Base-by-base conservation (phyloP, 805 yeast genomes). In the Saturnispora sanitii region DNA sequence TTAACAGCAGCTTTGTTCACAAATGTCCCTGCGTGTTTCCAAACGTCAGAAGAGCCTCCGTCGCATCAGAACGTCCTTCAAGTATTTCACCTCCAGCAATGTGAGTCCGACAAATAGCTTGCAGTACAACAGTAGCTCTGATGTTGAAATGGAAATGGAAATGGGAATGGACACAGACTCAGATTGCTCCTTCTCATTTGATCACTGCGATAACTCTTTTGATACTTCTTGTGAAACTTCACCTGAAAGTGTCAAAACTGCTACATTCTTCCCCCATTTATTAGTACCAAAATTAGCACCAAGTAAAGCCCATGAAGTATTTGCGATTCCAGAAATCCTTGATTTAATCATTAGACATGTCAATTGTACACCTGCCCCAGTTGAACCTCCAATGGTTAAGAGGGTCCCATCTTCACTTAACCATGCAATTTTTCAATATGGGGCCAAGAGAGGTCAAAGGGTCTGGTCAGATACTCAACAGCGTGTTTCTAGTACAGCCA, bases 271-370 rank as follows among this genome's bases (percentile, higher is more conserved):
- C 19, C 33, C 16, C 13, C 37, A 39, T 6, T 33, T 39, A n/a
- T 21, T n/a, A 39, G 13, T 9, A 27, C 13, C n/a, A 21, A n/a
- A n/a, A n/a, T n/a, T n/a, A n/a, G n/a, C n/a, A n/a, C 25, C 17
- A 4, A 27, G 12, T 16, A 9, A 21, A 11, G 22, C 34, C 8
- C 44, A 45, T 23, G 13, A 25, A 13, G 79, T 86, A 7, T 81
- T 86, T 52, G 65, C 68, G 38, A 77, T 81, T 27, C 95, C 95
- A 0, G 96, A 86, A 57, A 79, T 86, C 39, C 64, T 86, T 13
- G 58, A 66, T 45, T 66, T 68, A 41, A 82, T 86, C 11, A 58
- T 84, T 18, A 61, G 65, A 20, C 75, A 66, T 53, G 79, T 81
- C n/a, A 86, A 81, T 42, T 58, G 62, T 20, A 73, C 34, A 44